Evolutionary conservation across 768 basidiomycete genomes (phyloP).

Genomic region (Naganishia vaughanmartiniae): DNA sequence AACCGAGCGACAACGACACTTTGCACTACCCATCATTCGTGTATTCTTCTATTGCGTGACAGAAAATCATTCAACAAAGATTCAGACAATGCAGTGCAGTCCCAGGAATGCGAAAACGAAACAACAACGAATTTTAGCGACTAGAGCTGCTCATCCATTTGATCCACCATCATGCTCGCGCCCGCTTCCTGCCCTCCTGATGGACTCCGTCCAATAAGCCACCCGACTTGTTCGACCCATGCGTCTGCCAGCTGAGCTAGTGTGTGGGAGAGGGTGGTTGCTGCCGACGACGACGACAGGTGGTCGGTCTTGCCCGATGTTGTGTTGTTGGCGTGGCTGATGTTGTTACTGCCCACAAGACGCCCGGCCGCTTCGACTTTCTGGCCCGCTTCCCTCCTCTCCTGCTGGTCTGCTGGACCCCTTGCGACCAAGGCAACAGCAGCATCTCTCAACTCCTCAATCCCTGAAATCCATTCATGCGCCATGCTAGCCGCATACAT

Average conservation of each 20-base stretch:
- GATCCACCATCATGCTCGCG: neutral
- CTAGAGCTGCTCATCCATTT: constrained; percentile 18
- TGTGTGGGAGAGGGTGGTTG: neutral
- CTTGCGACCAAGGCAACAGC: neutral
- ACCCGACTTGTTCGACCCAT: constrained; percentile 14
- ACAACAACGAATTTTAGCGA: no score
- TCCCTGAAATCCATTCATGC: neutral
- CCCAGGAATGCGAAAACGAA: no score
- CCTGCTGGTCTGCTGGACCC: no score
- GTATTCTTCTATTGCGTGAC: no score
- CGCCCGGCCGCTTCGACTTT: neutral
- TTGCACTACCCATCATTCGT: no score
- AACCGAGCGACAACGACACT: no score
- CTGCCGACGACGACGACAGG: neutral
- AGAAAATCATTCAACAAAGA: no score
- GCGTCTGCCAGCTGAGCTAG: neutral
- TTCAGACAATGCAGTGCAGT: no score
- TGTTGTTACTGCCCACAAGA: neutral
- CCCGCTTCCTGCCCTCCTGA: neutral
- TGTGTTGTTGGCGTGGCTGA: neutral
- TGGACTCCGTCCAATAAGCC: constrained; percentile 2
- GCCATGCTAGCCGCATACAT: constrained; percentile 20
- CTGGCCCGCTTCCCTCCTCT: neutral
- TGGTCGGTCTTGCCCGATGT: neutral
- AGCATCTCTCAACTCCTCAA: neutral